Base-by-base conservation (phyloP, 2,329 filamentous ascomycete species). In the Thelonectria discophora region DNA sequence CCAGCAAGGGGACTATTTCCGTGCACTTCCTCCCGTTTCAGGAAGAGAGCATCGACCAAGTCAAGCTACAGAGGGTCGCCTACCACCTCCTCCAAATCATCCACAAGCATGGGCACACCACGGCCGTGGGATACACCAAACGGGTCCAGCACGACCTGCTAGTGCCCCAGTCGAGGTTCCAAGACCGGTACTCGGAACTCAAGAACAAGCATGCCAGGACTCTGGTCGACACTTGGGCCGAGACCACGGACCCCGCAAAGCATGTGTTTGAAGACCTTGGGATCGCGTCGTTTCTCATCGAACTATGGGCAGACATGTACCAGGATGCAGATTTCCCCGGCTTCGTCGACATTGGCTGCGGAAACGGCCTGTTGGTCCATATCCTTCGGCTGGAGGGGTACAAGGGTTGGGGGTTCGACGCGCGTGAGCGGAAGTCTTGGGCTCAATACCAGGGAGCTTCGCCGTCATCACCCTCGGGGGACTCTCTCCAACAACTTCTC, bases 281-380 rank as follows among this genome's bases (percentile, higher is more conserved):
- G 4, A 97, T 99, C 64, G 91, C 94, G 0, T 91, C 94, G 0
- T 99, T 97, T 71, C 80, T 98, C 53, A 92, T 98, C 24, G 94
- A 97, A 79, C 80, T 98, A 2, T 99, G 95, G 95, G 79, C 81
- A 12, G 87, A 90, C 60, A 94, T 97, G 88, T 98, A 98, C 74
- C 73, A 69, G 39, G 74, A 73, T 43, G 60, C 49, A 0, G 63
- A 67, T 0, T 97, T 97, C 69, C 92, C 93, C 0, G 94, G 94
- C 0, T 99, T 98, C 71, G 91, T 97, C 18, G 95, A 99, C 72
- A 93, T 99, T 47, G 95, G 94, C 5, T 98, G 95, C 73, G 95
- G 95, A 2, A 99, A 98, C 72, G 95, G 95, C 1, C 81, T 99
- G 3, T 84, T 99, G 1, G 92, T 97, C 8, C 87, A 96, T 73